Conservation (phyloP, 2,329 filamentous ascomycete species). For the Lachnellula cervina region DNA sequence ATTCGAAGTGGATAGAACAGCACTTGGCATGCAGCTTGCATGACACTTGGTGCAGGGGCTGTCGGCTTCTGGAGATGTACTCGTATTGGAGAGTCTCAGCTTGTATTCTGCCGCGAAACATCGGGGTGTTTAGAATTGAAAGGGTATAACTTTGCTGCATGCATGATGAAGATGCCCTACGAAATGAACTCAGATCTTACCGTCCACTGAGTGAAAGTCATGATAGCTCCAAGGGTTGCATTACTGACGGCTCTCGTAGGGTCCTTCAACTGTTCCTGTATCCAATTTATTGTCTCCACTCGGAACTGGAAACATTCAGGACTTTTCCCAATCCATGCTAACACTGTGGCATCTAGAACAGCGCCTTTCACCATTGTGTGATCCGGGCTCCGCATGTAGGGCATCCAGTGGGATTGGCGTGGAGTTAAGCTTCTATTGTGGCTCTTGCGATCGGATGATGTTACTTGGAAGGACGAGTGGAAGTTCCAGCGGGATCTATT, state of each 20-base stretch:
- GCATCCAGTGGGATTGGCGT: slow-evolving; percentile 16
- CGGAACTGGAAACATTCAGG: slow-evolving; percentile 14
- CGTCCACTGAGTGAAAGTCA: slow-evolving; percentile 19
- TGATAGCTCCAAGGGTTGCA: slow-evolving; percentile 14
- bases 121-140: background rate
- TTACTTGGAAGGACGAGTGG: slow-evolving; percentile 5
- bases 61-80: no score
- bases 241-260: slow-evolving; percentile 3
- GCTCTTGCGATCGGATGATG: slow-evolving; percentile 8
- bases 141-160: background rate
- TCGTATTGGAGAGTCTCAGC: background rate
- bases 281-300: slow-evolving; percentile 15
- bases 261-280: slow-evolving; percentile 8
- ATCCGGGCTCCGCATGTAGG: slow-evolving; percentile 11
- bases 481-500: slow-evolving; percentile 11
- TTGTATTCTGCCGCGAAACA: background rate
- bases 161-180: background rate
- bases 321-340: slow-evolving; percentile 13
- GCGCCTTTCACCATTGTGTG: slow-evolving; percentile 9
- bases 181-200: slow-evolving; percentile 3
- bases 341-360: slow-evolving; percentile 5
- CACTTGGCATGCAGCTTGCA: background rate
- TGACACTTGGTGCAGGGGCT: background rate
- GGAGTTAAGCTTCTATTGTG: slow-evolving; percentile 8
- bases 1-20: background rate